Conservation (phyloP, 257 asterid genomes). For the Avicennia marina region DNA sequence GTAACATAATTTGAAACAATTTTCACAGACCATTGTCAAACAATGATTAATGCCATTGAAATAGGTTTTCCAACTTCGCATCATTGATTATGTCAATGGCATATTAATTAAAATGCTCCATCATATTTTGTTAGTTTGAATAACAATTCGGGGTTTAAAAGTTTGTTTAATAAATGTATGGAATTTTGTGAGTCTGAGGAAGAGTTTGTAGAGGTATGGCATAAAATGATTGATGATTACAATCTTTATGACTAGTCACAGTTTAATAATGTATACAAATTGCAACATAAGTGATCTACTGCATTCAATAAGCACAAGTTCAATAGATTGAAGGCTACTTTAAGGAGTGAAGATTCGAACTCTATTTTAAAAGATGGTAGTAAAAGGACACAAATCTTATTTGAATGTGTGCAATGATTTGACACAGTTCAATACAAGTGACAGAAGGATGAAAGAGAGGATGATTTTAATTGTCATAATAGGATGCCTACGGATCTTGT, state of each 20-base stretch:
- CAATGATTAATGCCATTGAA: neutral
- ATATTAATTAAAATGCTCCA: conserved; percentile 2
- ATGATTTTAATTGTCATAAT: neutral
- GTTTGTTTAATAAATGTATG: neutral
- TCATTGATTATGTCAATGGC: conserved; percentile 5
- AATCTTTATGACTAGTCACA: neutral
- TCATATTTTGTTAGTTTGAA: conserved; percentile 6
- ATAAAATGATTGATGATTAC: too few relatives aligned
- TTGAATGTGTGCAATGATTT: too few relatives aligned
- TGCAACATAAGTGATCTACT: neutral
- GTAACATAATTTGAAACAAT: neutral
- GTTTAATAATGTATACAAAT: neutral
- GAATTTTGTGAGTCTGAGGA: neutral
- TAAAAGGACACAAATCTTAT: too few relatives aligned
- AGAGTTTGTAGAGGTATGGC: neutral
- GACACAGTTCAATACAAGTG: too few relatives aligned
- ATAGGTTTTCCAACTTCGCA: neutral
- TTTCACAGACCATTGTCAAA: conserved; percentile 1
- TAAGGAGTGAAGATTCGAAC: neutral
- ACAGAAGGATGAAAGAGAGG: too few relatives aligned
- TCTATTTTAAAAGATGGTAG: neutral
- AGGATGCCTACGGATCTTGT: neutral
- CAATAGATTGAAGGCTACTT: neutral
- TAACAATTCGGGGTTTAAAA: neutral
- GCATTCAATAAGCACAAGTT: neutral